Evolutionary conservation across 805 yeast species (phyloP).

Genomic region (Candida ipomoeae): DNA sequence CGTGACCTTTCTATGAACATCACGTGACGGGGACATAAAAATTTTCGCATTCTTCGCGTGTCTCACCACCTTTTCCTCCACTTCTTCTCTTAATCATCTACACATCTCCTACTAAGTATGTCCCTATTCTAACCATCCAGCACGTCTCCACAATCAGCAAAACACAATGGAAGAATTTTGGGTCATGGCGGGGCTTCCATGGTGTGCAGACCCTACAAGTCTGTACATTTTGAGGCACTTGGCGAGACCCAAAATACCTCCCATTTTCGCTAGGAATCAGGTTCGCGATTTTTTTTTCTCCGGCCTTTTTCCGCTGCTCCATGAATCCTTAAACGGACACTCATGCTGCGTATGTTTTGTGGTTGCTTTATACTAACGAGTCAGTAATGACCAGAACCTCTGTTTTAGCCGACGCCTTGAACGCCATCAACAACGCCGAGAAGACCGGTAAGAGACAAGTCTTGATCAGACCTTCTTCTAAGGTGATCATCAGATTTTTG

Average conservation of each 20-base stretch:
- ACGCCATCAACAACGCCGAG: slow-evolving; percentile 35
- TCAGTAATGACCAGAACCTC: slow-evolving; percentile 31
- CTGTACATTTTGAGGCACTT: slow-evolving; percentile 1
- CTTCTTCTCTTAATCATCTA: too few species aligned
- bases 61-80: too few species aligned
- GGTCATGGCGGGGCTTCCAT: slow-evolving; percentile 5
- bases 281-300: background rate
- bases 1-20: too few species aligned
- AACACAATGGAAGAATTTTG: slow-evolving; percentile 18
- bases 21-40: background rate
- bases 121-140: background rate
- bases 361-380: slow-evolving; percentile 19
- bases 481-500: slow-evolving; percentile 31
- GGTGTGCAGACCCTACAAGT: background rate
- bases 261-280: slow-evolving; percentile 2
- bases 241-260: slow-evolving; percentile 14
- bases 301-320: slow-evolving; percentile 11
- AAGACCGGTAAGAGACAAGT: slow-evolving; percentile 36
- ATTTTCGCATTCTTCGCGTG: background rate
- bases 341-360: slow-evolving; percentile 23
- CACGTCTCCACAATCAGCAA: slow-evolving; percentile 15
- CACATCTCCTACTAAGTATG: background rate
- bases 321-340: slow-evolving; percentile 21
- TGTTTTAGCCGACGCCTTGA: slow-evolving; percentile 35
- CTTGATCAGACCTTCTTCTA: slow-evolving; percentile 35